Evolutionary conservation across 768 basidiomycete species (phyloP).

Genomic region (Russula brevipes): DNA sequence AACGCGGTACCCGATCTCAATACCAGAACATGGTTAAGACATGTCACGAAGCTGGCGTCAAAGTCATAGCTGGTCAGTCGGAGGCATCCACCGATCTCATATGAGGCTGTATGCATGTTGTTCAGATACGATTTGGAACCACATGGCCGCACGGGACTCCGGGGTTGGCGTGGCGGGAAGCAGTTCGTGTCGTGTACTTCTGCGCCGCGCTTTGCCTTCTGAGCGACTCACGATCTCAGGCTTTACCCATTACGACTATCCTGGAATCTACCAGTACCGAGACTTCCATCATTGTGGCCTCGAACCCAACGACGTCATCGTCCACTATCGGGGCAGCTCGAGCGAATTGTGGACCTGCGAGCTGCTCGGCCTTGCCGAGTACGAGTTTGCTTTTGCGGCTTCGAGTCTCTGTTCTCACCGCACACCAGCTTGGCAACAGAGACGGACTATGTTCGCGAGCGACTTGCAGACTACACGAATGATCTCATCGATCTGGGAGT

Average conservation of each 20-base stretch:
- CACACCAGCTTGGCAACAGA: slow-evolving; percentile 52
- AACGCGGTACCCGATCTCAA: slow-evolving; percentile 55
- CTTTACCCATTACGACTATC: slow-evolving; percentile 47
- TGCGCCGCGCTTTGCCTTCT: background rate
- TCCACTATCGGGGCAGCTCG: slow-evolving; percentile 45
- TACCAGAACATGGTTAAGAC: slow-evolving; percentile 39
- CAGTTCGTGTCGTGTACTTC: background rate
- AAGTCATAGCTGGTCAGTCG: slow-evolving; percentile 36
- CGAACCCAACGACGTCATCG: slow-evolving; percentile 47
- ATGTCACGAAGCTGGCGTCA: slow-evolving; percentile 38
- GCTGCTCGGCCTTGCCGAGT: slow-evolving; percentile 39
- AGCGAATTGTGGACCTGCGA: slow-evolving; percentile 46
- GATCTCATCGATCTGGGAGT: slow-evolving; percentile 58
- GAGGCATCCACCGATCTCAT: slow-evolving; percentile 15
- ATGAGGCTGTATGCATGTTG: slow-evolving; percentile 5
- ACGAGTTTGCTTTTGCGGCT: slow-evolving; percentile 8
- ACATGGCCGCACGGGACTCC: slow-evolving; percentile 51
- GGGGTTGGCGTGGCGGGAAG: slow-evolving; percentile 32
- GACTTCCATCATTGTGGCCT: slow-evolving; percentile 65
- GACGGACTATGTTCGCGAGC: slow-evolving; percentile 51
- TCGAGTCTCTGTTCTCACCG: background rate
- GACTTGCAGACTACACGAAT: slow-evolving; percentile 53
- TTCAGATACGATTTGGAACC: slow-evolving; percentile 55
- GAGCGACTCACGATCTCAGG: slow-evolving; percentile 9
- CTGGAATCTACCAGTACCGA: slow-evolving; percentile 31